Base-by-base conservation (phyloP, 2,329 filamentous ascomycete genomes). In the Cadophora sp. region DNA sequence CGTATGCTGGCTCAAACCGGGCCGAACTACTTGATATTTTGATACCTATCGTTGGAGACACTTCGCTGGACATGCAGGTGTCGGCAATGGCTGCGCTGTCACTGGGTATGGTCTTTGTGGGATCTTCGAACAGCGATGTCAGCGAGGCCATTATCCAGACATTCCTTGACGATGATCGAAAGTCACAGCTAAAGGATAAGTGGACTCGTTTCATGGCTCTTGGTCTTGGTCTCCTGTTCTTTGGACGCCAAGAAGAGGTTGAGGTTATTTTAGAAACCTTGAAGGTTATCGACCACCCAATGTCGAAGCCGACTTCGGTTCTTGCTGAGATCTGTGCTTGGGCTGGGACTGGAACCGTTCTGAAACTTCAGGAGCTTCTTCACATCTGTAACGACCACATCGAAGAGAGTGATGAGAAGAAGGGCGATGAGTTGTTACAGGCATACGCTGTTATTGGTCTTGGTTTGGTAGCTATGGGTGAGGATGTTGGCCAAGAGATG, bases 401-500 rank as follows among this genome's bases (percentile, higher is more conserved):
- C 72, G 96, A 98, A 75, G 95, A 97, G 72, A 91, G 92, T 64
- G 94, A 97, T 50, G 93, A 97, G 73, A 97, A 97, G 85, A 96
- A 96, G 83, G 93, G 93, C 29, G 95, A 98, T 73, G 95, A 98
- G 81, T 85, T 99, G 65, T 89, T 97, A 58, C 97, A 99, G 80
- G 92, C 94, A 4, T 99, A 99, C 78, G 96, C 96, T 66, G 95
- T 99, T 3, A 87, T 99, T 67, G 97, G 96, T 75, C 90, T 99
- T 68, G 95, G 93, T 14, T 84, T 99, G 65, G 96, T 99, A 67
- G 91, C 95, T 19, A 99, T 99, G 96, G 96, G 96, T 69, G 96
- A 99, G 79, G 97, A 99, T 68, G 91, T 99, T 66, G 97, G 97
- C 5, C 96, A 99, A 79, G 96, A 99, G 79, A 99, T 99, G 96